Conservation (phyloP, 2,329 filamentous ascomycete genomes). For the Annulohypoxylon truncatum region DNA sequence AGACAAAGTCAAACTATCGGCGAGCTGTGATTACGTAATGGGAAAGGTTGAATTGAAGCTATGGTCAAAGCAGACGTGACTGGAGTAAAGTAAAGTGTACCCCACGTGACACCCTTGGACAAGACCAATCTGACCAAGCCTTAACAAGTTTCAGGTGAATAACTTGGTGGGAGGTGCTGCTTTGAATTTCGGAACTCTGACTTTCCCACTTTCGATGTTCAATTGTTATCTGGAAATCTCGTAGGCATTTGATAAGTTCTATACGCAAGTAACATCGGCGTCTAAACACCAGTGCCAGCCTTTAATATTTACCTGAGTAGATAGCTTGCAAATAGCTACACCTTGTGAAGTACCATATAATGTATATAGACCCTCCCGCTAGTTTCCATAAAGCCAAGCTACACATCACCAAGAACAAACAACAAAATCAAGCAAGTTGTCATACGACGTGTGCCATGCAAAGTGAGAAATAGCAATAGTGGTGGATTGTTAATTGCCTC, state of each 20-base stretch:
- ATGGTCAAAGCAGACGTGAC: neutral
- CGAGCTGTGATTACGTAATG: conserved; percentile 37
- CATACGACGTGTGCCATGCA: neutral
- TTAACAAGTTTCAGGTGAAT: neutral
- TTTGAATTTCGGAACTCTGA: neutral
- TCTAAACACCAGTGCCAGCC: neutral
- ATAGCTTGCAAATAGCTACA: neutral
- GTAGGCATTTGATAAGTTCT: neutral
- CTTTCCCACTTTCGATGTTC: neutral
- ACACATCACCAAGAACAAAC: neutral
- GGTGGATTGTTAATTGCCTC: neutral
- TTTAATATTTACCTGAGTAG: too few species aligned
- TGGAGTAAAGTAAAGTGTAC: neutral
- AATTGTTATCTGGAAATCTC: neutral
- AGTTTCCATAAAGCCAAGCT: neutral
- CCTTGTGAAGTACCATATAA: neutral
- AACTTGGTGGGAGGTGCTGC: neutral
- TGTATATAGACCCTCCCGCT: neutral
- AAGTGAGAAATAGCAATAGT: neutral
- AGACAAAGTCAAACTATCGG: neutral
- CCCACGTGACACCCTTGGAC: conserved; percentile 40
- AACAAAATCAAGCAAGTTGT: neutral
- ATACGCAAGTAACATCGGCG: neutral
- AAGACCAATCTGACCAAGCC: conserved; percentile 3
- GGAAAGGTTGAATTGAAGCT: neutral